Conservation (phyloP, 2,329 filamentous ascomycete genomes). For the Zymoseptoria brevis region DNA sequence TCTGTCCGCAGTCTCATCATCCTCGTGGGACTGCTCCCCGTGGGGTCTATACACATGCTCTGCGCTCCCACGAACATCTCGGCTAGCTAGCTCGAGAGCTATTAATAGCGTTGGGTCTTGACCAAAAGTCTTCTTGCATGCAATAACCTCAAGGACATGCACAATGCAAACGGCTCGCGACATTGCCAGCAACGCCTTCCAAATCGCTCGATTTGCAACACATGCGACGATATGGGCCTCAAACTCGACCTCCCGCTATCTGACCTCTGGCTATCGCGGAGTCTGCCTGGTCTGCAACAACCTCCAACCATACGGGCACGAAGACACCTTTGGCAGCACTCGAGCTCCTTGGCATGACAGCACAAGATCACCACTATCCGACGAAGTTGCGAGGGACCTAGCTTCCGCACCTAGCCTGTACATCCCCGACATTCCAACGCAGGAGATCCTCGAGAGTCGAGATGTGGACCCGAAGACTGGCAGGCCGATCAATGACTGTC, state of each 20-base stretch:
- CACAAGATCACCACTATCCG: not conserved
- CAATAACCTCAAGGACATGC: not conserved
- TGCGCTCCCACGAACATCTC: too few relatives aligned
- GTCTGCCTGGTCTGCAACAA: slow-evolving; percentile 2
- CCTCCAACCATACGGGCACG: not conserved
- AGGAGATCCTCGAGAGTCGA: not conserved
- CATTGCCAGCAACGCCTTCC: not conserved
- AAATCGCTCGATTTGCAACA: not conserved
- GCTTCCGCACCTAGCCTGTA: not conserved
- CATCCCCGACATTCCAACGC: not conserved
- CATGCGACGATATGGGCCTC: not conserved
- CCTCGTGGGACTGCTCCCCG: too few relatives aligned
- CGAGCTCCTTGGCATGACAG: not conserved
- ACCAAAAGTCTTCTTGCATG: not conserved
- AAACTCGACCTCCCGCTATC: not conserved
- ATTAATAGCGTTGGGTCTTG: not conserved
- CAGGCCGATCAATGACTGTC: not conserved
- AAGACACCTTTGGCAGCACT: not conserved
- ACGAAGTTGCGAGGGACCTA: not conserved
- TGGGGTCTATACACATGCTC: too few relatives aligned
- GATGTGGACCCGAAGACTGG: not conserved
- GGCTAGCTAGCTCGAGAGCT: not conserved
- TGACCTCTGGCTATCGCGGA: not conserved
- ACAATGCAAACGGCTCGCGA: not conserved
- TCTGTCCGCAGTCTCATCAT: too few relatives aligned